phyloP scores from a whole-genome alignment of 139 green algal species.

The Coelastrella sp. region DNA sequence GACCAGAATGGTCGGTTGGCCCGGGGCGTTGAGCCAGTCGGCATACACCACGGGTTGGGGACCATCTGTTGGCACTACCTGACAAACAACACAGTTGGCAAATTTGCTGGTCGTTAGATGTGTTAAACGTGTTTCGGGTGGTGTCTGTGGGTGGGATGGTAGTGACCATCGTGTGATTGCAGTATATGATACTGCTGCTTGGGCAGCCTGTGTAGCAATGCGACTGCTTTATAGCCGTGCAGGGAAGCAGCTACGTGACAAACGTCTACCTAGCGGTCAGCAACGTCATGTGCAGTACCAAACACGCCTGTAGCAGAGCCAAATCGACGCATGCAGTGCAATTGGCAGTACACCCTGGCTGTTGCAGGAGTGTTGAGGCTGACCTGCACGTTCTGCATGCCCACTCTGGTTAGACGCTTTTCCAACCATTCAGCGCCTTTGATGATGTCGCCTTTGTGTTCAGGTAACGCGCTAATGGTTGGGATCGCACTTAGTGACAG shows the following conservation, averaged over 20 bases:
- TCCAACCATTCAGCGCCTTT: not conserved
- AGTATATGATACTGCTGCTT: too few species aligned
- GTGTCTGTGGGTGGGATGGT: not conserved
- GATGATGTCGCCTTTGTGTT: not conserved
- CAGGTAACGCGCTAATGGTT: not conserved
- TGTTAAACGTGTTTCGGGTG: not conserved
- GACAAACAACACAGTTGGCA: not conserved
- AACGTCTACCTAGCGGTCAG: too few species aligned
- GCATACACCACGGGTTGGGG: slow-evolving; percentile 78
- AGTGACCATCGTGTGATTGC: not conserved
- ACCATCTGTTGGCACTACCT: slow-evolving; percentile 66
- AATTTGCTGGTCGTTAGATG: not conserved
- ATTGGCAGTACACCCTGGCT: not conserved
- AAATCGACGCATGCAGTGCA: too few species aligned
- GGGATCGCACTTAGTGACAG: slow-evolving; percentile 7
- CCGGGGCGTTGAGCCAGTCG: slow-evolving; percentile 62
- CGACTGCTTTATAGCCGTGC: too few species aligned
- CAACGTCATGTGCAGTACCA: too few species aligned
- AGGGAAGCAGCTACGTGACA: too few species aligned
- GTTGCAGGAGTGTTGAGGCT: not conserved
- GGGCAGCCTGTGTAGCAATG: too few species aligned
- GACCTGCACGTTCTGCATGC: slow-evolving; percentile 33
- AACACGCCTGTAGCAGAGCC: too few species aligned
- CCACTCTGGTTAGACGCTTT: not conserved
- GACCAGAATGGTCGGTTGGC: slow-evolving; percentile 74